phyloP scores from a whole-genome alignment of 2,329 filamentous ascomycete genomes.

The Colletotrichum filicis region DNA sequence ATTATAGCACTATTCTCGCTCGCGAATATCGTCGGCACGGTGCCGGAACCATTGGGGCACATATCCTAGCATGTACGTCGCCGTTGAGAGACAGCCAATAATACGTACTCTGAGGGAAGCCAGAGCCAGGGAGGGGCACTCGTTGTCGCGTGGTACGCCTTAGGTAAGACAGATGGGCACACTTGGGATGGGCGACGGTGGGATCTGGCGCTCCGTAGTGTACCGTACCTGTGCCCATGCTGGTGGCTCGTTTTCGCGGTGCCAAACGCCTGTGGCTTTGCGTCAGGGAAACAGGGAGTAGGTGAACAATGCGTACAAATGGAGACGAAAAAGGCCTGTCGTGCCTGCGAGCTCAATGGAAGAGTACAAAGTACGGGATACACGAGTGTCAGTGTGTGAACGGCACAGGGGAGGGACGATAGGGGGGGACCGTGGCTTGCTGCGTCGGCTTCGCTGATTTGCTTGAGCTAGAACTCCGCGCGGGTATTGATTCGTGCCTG shows the following conservation, averaged over 20 bases:
- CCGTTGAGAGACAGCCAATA: background rate
- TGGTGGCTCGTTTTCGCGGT: conserved; percentile 20
- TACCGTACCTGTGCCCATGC: background rate
- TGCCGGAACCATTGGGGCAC: conserved; percentile 3
- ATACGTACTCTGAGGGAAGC: background rate
- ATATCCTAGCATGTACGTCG: background rate
- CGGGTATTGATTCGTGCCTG: conserved; percentile 32
- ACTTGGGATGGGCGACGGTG: background rate
- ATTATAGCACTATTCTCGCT: background rate
- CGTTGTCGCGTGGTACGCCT: background rate
- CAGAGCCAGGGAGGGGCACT: background rate
- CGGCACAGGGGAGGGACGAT: no score
- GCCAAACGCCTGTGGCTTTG: conserved; percentile 2
- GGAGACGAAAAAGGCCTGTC: background rate
- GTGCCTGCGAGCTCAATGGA: no score
- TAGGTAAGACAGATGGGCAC: background rate
- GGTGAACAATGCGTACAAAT: background rate
- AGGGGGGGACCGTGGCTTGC: conserved; percentile 3
- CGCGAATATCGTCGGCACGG: conserved; percentile 6
- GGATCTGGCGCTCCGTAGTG: background rate
- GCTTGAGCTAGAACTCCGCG: conserved; percentile 25
- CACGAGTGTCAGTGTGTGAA: no score
- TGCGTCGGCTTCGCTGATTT: conserved; percentile 21
- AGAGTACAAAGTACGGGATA: no score
- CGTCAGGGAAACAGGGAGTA: conserved; percentile 1